Percentiles rank a stretch among this genome's conserved stretches.
Evolutionary conservation across 345 rosid genomes (phyloP).

Genomic region (Arabis alpina): DNA sequence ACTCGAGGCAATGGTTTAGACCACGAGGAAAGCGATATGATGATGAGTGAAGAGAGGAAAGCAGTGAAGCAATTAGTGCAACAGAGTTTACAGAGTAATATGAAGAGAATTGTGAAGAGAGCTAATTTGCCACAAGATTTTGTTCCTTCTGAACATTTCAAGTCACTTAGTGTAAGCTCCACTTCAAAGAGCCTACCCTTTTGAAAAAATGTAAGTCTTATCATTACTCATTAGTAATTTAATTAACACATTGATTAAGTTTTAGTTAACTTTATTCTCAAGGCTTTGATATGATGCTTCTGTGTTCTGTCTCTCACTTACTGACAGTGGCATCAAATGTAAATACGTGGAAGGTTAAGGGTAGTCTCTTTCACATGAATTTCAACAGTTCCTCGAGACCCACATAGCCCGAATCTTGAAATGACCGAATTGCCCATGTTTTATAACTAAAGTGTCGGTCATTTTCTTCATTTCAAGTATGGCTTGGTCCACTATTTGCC

Average conservation of each 20-base stretch:
- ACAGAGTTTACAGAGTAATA: slow-evolving; percentile 93
- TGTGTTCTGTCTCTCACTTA: slow-evolving; percentile 44
- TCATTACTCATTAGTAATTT: slow-evolving; percentile 19
- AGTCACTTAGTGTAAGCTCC: slow-evolving; percentile 77
- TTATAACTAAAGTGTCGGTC: slow-evolving; percentile 35
- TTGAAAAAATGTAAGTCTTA: slow-evolving; percentile 50
- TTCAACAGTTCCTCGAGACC: slow-evolving; percentile 29
- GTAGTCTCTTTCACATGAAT: slow-evolving; percentile 31
- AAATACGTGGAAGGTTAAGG: slow-evolving; percentile 16
- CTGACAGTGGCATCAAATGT: slow-evolving; percentile 41
- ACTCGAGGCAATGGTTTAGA: slow-evolving; percentile 48
- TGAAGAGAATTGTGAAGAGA: slow-evolving; percentile 92
- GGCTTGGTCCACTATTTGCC: slow-evolving; percentile 43
- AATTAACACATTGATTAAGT: slow-evolving; percentile 5
- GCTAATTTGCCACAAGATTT: slow-evolving; percentile 98
- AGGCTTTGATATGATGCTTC: slow-evolving; percentile 41
- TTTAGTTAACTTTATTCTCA: slow-evolving; percentile 32
- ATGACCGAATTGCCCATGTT: slow-evolving; percentile 29
- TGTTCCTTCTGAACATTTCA: slow-evolving; percentile 91
- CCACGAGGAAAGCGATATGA: slow-evolving; percentile 64
- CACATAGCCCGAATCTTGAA: slow-evolving; percentile 6
- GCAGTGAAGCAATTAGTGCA: slow-evolving; percentile 95
- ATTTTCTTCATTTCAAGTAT: slow-evolving; percentile 30
- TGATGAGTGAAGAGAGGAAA: slow-evolving; percentile 94
- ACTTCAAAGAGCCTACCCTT: slow-evolving; percentile 98